Evolutionary conservation across 768 basidiomycete genomes (phyloP).

Genomic region (Auricularia cornea): DNA sequence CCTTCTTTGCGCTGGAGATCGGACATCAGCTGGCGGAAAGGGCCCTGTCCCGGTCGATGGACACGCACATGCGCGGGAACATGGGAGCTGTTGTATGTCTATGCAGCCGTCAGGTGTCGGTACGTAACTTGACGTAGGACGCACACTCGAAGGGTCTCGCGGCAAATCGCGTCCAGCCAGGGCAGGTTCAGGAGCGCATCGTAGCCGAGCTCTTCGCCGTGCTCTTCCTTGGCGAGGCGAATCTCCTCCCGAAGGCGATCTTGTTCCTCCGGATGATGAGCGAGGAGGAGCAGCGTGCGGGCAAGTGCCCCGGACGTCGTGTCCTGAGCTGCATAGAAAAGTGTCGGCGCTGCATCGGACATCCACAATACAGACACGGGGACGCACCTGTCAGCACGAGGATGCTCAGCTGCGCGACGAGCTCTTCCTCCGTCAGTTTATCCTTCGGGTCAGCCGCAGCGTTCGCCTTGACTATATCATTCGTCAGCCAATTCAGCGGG

Average conservation of each 20-base stretch:
- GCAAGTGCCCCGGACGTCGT: conserved; percentile 4
- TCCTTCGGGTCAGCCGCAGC: not conserved
- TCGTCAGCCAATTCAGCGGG: too few relatives aligned
- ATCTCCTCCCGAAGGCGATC: not conserved
- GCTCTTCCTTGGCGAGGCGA: too few relatives aligned
- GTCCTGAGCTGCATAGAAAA: not conserved
- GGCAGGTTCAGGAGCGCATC: not conserved
- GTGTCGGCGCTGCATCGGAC: not conserved
- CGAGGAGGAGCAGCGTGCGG: conserved; percentile 2
- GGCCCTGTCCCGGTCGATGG: not conserved
- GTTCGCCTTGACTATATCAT: not conserved
- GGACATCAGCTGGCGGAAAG: not conserved
- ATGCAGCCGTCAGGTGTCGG: too few relatives aligned
- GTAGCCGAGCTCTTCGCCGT: not conserved
- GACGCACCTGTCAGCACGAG: not conserved
- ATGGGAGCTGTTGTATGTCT: not conserved
- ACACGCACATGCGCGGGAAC: not conserved
- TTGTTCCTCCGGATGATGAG: conserved; percentile 4
- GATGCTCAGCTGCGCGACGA: not conserved
- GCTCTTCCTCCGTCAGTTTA: not conserved
- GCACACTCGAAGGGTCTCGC: conserved; percentile 6
- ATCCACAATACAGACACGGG: not conserved
- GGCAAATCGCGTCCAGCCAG: conserved; percentile 6
- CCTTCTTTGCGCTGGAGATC: conserved; percentile 1
- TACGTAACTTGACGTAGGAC: not conserved